Evolutionary conservation across 2,329 filamentous ascomycete genomes (phyloP), one percentile per base, ranked within the genome.

Genomic region (Zasmidium angulare): DNA sequence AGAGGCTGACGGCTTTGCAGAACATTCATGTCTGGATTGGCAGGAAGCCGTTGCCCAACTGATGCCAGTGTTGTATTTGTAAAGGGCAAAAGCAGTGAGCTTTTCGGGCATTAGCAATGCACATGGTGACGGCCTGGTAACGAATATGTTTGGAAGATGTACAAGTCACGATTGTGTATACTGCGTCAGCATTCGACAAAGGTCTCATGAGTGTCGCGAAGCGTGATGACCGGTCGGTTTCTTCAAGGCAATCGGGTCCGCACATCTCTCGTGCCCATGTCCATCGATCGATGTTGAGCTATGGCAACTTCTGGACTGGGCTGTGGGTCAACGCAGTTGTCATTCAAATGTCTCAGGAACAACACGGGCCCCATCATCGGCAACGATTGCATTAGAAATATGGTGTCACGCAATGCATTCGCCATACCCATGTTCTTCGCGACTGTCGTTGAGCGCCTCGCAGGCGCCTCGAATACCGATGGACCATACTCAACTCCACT

Each of bases 361-460:
- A 29, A 17, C 36, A 7, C n/a, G 36, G 36, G 36, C 36, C 36
- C 36, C 6, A 43, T 43, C 36, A 17, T 43, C 36, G 36, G 36
- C 36, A 43, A 43, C 36, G 36, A 43, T 43, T 17, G 12, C 36
- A 43, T 6, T 11, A 11, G 11, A 29, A 4, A 29, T 4, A 29
- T 29, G 6, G 26, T 4, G 11, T 43, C 6, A 43, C 36, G 36
- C 36, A 43, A 43, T 29, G 26, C 26, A 29, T 29, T 29, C 26
- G 26, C 11, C 36, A 43, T 9, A 19, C 36, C 36, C 36, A 43
- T 19, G 7, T 19, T 17, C 36, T 43, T 17, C 12, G n/a, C 4
- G 36, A n/a, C 21, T 17, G 2, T 48, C 53, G 43, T 55, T 55
- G 53, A 55, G 53, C 53, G 53, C 53, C 53, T 48, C 46, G n/a